Conservation (phyloP, 2,329 filamentous ascomycete species). For the Dactylellina sp. region DNA sequence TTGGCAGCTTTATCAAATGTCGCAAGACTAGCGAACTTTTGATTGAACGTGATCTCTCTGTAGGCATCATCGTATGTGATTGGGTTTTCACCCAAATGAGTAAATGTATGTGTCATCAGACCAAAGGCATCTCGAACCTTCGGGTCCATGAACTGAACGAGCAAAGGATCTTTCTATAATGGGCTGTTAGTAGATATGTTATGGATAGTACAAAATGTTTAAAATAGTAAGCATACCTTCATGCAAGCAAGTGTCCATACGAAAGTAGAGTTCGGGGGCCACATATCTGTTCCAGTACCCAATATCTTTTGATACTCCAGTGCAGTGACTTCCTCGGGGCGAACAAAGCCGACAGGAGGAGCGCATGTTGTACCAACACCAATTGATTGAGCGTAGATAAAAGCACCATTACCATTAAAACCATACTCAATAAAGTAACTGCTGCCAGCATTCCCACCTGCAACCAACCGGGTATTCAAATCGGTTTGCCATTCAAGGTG, state of each 20-base stretch:
- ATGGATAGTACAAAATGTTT: neutral
- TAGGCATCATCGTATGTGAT: slow-evolving; percentile 71
- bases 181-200: neutral
- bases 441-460: slow-evolving; percentile 64
- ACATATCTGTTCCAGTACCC: slow-evolving; percentile 67
- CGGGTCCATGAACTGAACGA: slow-evolving; percentile 57
- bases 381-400: slow-evolving; percentile 62
- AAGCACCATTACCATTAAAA: slow-evolving; percentile 70
- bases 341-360: slow-evolving; percentile 60
- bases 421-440: slow-evolving; percentile 69
- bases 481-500: slow-evolving; percentile 65
- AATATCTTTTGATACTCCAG: slow-evolving; percentile 67
- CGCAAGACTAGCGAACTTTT: slow-evolving; percentile 70
- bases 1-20: slow-evolving; percentile 66
- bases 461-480: slow-evolving; percentile 67
- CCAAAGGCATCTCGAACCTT: slow-evolving; percentile 69
- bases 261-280: slow-evolving; percentile 64
- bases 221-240: slow-evolving; percentile 22
- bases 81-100: slow-evolving; percentile 71
- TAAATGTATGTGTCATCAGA: slow-evolving; percentile 74
- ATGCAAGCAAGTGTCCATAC: slow-evolving; percentile 32
- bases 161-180: slow-evolving; percentile 38
- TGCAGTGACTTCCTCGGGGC: slow-evolving; percentile 61
- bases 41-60: slow-evolving; percentile 73
- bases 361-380: slow-evolving; percentile 59